Evolutionary conservation across 345 rosid genomes (phyloP).

Genomic region (Pistacia atlantica): DNA sequence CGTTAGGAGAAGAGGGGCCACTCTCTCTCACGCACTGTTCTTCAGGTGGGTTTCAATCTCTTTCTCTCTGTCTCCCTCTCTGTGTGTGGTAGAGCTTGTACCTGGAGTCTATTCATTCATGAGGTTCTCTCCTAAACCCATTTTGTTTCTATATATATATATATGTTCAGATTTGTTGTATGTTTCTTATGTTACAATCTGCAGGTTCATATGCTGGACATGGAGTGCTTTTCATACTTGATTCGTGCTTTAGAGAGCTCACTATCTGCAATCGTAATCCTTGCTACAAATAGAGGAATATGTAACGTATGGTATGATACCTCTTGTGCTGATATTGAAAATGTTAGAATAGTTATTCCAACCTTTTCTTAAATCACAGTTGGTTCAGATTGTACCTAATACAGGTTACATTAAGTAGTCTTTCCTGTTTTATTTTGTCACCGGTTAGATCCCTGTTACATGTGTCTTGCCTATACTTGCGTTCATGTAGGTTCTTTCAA

Average conservation of each 20-base stretch:
- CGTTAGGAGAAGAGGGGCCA: no score
- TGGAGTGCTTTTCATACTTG: conserved; percentile 96
- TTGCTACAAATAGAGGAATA: conserved; percentile 97
- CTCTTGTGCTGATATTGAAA: not conserved
- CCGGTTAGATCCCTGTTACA: not conserved
- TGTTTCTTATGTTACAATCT: conserved; percentile 18
- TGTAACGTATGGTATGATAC: conserved; percentile 82
- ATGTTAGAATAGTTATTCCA: not conserved
- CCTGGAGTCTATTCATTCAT: conserved; percentile 98
- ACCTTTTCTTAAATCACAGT: not conserved
- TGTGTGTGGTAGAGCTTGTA: conserved; percentile 75
- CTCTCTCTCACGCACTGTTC: no score
- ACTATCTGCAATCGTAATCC: conserved; percentile 88
- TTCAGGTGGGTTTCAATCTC: no score
- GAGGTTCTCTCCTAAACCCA: conserved; percentile 55
- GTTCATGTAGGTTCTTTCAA: not conserved
- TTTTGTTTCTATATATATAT: not conserved
- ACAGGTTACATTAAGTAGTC: not conserved
- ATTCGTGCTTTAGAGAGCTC: conserved; percentile 99
- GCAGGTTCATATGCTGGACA: conserved; percentile 98
- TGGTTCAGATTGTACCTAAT: not conserved
- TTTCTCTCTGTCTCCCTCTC: no score
- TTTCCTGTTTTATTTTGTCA: conserved; percentile 9
- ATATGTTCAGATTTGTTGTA: not conserved
- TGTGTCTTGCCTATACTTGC: not conserved